phyloP scores from a whole-genome alignment of 371 early-diverging fungal genomes.

The Syncephalastrum racemosum region DNA sequence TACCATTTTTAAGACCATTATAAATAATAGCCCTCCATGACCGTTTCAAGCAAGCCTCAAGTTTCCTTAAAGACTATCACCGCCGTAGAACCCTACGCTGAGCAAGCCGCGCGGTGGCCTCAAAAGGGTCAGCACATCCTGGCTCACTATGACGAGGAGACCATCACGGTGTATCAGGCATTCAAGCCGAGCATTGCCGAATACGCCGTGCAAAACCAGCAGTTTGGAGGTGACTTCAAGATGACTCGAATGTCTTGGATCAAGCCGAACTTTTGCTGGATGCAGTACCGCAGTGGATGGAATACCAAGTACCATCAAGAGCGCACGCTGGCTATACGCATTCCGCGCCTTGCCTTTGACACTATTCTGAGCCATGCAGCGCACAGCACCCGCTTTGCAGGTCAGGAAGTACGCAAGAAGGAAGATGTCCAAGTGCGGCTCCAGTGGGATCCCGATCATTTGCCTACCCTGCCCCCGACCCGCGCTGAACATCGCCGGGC shows the following conservation, averaged over 20 bases:
- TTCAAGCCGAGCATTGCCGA: conserved; percentile 29
- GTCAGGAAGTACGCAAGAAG: not conserved
- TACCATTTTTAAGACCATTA: too few species aligned
- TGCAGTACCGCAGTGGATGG: conserved; percentile 47
- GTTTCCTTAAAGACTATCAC: too few species aligned
- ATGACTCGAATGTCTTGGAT: conserved; percentile 46
- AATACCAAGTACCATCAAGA: conserved; percentile 35
- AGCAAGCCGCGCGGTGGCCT: conserved; percentile 1
- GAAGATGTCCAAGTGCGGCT: conserved; percentile 19
- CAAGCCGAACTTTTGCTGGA: conserved; percentile 49
- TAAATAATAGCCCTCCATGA: too few species aligned
- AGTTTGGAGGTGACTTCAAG: conserved; percentile 27
- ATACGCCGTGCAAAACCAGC: conserved; percentile 26
- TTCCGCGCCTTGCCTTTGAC: conserved; percentile 25
- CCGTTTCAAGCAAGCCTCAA: too few species aligned
- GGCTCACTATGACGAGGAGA: conserved; percentile 20
- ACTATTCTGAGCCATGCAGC: conserved; percentile 24
- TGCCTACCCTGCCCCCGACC: conserved; percentile 14
- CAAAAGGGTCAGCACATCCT: conserved; percentile 20
- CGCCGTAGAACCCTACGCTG: not conserved
- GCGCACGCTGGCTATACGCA: conserved; percentile 34
- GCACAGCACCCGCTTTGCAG: not conserved
- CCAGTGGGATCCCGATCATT: conserved; percentile 52
- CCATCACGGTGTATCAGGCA: conserved; percentile 47
- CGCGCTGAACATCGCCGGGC: conserved; percentile 19